A percentile compares a stretch with the other conserved stretches of the same genome.
These are phyloP conservation scores for Boletus coccyginus DNA, from an alignment of 768 basidiomycete genomes.

Conservation along the genomic window DNA sequence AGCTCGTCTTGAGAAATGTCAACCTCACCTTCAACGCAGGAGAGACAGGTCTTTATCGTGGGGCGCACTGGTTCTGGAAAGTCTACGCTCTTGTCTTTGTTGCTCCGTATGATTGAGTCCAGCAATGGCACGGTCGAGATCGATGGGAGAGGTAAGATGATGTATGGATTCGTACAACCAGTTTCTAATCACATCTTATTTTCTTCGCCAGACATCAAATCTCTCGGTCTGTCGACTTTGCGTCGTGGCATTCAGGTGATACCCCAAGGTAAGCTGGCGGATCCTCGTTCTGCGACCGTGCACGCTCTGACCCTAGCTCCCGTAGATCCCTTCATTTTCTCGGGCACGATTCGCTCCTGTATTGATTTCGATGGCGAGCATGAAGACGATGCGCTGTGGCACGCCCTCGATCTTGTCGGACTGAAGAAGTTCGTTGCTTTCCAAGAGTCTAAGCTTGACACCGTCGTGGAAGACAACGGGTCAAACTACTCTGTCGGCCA, in stretches of 20 bases:
- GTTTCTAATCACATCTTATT: conserved; percentile 48
- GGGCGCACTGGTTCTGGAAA: conserved; percentile 81
- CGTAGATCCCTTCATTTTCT: conserved; percentile 33
- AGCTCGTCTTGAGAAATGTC: conserved; percentile 57
- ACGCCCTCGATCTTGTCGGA: conserved; percentile 36
- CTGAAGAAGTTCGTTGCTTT: conserved; percentile 68
- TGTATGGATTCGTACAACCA: conserved; percentile 46
- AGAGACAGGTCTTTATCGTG: conserved; percentile 76
- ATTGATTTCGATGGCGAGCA: conserved; percentile 27
- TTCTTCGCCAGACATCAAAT: conserved; percentile 75
- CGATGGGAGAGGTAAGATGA: conserved; percentile 50
- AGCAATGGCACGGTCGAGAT: conserved; percentile 78
- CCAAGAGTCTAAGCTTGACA: conserved; percentile 78
- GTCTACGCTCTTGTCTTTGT: conserved; percentile 60
- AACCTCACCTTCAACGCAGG: conserved; percentile 62
- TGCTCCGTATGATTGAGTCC: conserved; percentile 70
- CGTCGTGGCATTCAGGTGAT: conserved; percentile 30
- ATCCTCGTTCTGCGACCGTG: not conserved
- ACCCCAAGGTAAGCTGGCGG: conserved; percentile 23
- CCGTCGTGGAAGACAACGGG: conserved; percentile 71
- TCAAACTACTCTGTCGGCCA: conserved; percentile 87
- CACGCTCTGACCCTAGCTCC: not conserved
- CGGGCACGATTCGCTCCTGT: conserved; percentile 29
- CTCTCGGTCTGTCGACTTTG: conserved; percentile 50
- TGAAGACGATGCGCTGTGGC: conserved; percentile 36